Evolutionary conservation across 768 basidiomycete species (phyloP).

Genomic region (Suillus lakei): DNA sequence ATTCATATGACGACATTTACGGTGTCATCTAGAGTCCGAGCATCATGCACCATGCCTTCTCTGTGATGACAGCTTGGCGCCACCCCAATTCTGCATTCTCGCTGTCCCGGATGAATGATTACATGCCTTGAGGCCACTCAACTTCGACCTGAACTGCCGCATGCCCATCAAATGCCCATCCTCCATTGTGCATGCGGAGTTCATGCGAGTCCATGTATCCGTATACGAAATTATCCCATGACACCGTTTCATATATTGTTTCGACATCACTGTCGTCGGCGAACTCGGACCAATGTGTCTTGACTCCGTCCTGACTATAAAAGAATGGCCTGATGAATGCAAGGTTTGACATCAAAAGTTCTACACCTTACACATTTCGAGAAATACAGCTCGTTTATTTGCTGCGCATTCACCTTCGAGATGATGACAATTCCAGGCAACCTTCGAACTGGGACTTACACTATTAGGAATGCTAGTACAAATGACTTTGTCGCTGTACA

Average conservation of each 20-base stretch:
- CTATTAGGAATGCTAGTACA: slow-evolving; percentile 6
- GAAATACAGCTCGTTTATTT: neutral
- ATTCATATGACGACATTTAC: neutral
- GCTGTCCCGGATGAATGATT: neutral
- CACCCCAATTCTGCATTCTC: slow-evolving; percentile 2
- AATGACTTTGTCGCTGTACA: neutral
- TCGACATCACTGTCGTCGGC: neutral
- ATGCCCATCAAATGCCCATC: neutral
- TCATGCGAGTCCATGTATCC: neutral
- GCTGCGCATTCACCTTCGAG: neutral
- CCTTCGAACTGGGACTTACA: slow-evolving; percentile 5
- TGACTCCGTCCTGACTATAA: neutral
- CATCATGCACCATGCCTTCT: slow-evolving; percentile 1
- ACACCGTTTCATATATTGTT: neutral
- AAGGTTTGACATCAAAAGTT: neutral
- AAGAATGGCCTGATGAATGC: neutral
- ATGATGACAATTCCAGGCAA: neutral
- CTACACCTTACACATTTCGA: neutral
- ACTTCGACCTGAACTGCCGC: neutral
- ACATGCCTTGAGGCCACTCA: neutral
- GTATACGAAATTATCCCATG: neutral
- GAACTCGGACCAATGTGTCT: neutral
- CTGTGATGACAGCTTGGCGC: neutral
- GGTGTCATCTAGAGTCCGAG: neutral
- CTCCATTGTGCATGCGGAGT: neutral